A percentile compares a stretch with the other conserved stretches of the same genome.
phyloP scores from a whole-genome alignment of 257 asterid genomes.

The Linaria vulgaris region DNA sequence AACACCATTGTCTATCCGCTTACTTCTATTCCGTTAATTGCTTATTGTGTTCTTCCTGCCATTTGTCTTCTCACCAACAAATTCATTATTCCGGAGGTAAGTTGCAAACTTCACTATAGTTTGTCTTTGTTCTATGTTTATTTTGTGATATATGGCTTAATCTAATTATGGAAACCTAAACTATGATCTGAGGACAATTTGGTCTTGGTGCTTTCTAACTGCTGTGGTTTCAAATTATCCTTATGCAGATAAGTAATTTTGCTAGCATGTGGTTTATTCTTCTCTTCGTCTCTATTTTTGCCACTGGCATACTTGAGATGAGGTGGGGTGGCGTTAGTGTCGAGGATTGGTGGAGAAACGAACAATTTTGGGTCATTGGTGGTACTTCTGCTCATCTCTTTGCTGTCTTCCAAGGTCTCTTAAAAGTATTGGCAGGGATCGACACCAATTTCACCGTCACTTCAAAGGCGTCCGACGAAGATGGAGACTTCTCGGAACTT shows the following conservation, averaged over 20 bases:
- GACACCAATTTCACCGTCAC: conserved; percentile 52
- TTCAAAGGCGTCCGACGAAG: conserved; percentile 47
- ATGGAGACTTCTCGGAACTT: conserved; percentile 46
- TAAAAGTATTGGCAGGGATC: conserved; percentile 49
- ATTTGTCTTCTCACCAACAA: conserved; percentile 58
- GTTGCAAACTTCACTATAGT: too few relatives aligned
- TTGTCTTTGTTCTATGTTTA: too few relatives aligned
- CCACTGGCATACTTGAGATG: conserved; percentile 50
- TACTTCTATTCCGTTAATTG: conserved; percentile 52
- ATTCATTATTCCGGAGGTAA: conserved; percentile 57
- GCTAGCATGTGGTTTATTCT: conserved; percentile 56
- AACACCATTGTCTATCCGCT: conserved; percentile 61
- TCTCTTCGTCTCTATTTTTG: conserved; percentile 46
- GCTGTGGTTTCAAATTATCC: too few relatives aligned
- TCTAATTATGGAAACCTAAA: too few relatives aligned
- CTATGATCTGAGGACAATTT: too few relatives aligned
- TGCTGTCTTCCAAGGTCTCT: conserved; percentile 51
- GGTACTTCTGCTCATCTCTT: conserved; percentile 52
- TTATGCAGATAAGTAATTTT: conserved; percentile 41
- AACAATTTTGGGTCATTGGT: conserved; percentile 53
- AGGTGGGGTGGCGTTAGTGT: conserved; percentile 49
- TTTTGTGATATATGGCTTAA: too few relatives aligned
- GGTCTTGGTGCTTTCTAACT: too few relatives aligned
- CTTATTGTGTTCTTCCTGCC: conserved; percentile 54
- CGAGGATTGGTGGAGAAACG: conserved; percentile 56